A percentile compares a stretch with the other conserved stretches of the same genome.
Conservation (phyloP, 805 yeast genomes). For the Metschnikowia corniflorae region DNA sequence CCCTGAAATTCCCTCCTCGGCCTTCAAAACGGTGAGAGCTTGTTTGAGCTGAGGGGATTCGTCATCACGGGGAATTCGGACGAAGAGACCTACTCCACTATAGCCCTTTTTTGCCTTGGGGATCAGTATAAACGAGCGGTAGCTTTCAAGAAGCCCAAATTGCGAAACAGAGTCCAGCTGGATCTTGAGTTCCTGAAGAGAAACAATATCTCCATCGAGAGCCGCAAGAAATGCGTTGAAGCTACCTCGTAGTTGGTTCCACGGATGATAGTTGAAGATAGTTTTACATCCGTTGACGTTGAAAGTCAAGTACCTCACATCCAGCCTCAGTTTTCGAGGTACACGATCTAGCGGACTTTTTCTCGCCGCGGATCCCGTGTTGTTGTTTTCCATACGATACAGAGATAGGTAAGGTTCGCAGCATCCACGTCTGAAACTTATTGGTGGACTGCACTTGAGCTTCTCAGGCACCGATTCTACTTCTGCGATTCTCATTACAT, state of each 20-base stretch:
- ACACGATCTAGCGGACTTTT: constrained; percentile 13
- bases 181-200: constrained; percentile 83
- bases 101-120: constrained; percentile 76
- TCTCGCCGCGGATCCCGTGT: background rate
- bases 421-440: too few species aligned
- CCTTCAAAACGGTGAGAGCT: constrained; percentile 56
- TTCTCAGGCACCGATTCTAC: too few species aligned
- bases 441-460: too few species aligned
- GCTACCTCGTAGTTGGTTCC: constrained; percentile 50
- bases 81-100: constrained; percentile 86
- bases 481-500: too few species aligned
- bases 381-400: background rate
- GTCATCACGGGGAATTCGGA: constrained; percentile 46
- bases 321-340: constrained; percentile 8
- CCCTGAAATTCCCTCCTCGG: constrained; percentile 93
- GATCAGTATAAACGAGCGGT: constrained; percentile 61
- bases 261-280: constrained; percentile 77
- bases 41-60: constrained; percentile 37
- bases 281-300: constrained; percentile 85
- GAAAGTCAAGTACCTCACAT: constrained; percentile 60
- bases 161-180: constrained; percentile 23
- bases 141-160: constrained; percentile 54
- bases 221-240: constrained; percentile 45
- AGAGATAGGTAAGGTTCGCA: too few species aligned
- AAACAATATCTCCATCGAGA: constrained; percentile 69